Evolutionary conservation across 805 yeast genomes (phyloP).

Genomic region (Schizosaccharomyces osmophilus): DNA sequence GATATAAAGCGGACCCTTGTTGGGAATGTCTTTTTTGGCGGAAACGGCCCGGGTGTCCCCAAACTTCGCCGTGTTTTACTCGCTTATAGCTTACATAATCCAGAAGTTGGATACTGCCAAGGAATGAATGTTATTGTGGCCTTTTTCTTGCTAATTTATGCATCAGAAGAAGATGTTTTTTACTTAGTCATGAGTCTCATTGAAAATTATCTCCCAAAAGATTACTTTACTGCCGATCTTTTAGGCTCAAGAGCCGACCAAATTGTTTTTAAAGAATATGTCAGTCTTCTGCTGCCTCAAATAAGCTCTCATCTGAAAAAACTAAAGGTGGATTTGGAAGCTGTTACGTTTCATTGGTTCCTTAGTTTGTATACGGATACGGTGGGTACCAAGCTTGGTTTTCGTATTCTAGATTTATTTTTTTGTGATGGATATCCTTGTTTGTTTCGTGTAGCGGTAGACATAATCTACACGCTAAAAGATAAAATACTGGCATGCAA

Average conservation of each 20-base stretch:
- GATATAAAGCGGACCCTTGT: constrained; percentile 35
- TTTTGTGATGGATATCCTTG: constrained; percentile 15
- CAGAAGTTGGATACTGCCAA: constrained; percentile 30
- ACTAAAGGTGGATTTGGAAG: constrained; percentile 22
- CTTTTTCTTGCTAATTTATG: constrained; percentile 21
- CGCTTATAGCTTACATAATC: constrained; percentile 25
- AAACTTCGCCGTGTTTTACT: constrained; percentile 24
- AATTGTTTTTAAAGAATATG: constrained; percentile 15
- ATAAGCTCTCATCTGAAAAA: constrained; percentile 17
- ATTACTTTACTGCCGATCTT: constrained; percentile 18
- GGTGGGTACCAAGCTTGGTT: constrained; percentile 23
- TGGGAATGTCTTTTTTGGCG: constrained; percentile 25
- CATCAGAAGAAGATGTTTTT: constrained; percentile 27
- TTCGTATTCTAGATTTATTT: constrained; percentile 26
- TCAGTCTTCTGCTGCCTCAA: constrained; percentile 19
- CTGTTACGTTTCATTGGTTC: constrained; percentile 34
- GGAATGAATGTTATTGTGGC: constrained; percentile 40
- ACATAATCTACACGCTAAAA: constrained; percentile 12
- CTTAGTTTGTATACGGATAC: constrained; percentile 28
- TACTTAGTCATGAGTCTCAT: constrained; percentile 27
- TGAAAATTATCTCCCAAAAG: constrained; percentile 24
- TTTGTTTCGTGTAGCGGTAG: constrained; percentile 14
- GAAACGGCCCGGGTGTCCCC: constrained; percentile 29
- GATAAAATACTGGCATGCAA: constrained; percentile 8
- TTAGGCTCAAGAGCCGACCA: constrained; percentile 20